Evolutionary conservation across 2,329 filamentous ascomycete genomes (phyloP).

Genomic region (Septoria petroselini): DNA sequence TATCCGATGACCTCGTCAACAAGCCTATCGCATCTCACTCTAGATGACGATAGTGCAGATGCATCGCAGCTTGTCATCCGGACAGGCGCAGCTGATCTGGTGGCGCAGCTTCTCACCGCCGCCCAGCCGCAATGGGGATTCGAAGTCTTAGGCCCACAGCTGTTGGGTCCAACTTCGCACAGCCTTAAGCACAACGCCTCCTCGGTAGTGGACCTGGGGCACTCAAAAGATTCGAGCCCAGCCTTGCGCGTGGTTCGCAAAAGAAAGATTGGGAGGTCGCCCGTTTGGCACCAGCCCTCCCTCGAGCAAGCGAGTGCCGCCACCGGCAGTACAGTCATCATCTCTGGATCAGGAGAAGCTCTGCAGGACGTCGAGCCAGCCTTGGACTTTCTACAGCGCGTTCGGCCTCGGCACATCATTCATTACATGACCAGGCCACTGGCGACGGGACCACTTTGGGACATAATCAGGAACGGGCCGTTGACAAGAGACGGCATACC

Average conservation of each 20-base stretch:
- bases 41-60: constrained; percentile 18
- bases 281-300: constrained; percentile 33
- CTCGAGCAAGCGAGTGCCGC: constrained; percentile 25
- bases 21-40: constrained; percentile 8
- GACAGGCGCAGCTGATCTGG: constrained; percentile 34
- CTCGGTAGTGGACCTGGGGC: constrained; percentile 31
- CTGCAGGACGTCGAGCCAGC: constrained; percentile 36
- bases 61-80: constrained; percentile 33
- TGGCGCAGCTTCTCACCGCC: constrained; percentile 37
- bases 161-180: constrained; percentile 28
- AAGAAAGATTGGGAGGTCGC: constrained; percentile 29
- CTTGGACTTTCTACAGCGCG: constrained; percentile 35
- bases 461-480: constrained; percentile 36
- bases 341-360: constrained; percentile 35
- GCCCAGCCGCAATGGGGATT: constrained; percentile 33
- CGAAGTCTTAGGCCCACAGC: constrained; percentile 31
- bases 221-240: constrained; percentile 11
- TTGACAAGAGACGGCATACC: constrained; percentile 33
- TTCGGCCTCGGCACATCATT: constrained; percentile 34
- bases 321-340: constrained; percentile 32
- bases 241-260: constrained; percentile 27
- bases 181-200: constrained; percentile 35
- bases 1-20: constrained; percentile 29
- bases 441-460: constrained; percentile 36
- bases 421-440: constrained; percentile 38